Percentiles rank a stretch among this genome's conserved stretches.
Conservation (phyloP, 2,329 filamentous ascomycete species). For the Fusarium sp. region DNA sequence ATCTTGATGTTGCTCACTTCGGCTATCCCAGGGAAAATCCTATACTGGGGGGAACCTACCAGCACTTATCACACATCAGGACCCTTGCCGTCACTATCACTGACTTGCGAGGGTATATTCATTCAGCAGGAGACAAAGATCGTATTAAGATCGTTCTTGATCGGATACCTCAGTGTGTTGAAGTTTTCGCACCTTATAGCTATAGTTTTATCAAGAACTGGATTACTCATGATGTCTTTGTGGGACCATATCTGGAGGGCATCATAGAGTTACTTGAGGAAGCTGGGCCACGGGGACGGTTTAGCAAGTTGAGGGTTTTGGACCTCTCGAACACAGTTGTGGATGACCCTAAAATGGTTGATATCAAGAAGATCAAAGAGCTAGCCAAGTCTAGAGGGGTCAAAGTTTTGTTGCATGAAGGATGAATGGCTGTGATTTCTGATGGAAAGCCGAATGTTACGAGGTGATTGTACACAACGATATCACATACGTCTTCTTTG, state of each 20-base stretch:
- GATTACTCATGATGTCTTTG: not conserved
- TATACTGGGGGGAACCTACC: rapidly evolving
- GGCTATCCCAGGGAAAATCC: rapidly evolving
- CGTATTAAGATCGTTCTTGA: not conserved
- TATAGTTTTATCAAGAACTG: rapidly evolving
- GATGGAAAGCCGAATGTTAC: too few species aligned
- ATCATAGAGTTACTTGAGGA: not conserved
- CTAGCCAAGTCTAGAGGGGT: rapidly evolving
- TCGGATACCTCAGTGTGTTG: not conserved
- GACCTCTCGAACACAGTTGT: not conserved
- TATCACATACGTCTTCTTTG: too few species aligned
- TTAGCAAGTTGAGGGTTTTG: not conserved
- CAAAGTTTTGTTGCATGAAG: not conserved
- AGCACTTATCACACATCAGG: rapidly evolving
- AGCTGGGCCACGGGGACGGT: not conserved
- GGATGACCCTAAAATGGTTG: not conserved
- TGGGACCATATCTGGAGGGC: not conserved
- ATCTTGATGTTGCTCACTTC: not conserved
- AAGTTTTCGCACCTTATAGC: not conserved
- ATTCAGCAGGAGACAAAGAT: rapidly evolving
- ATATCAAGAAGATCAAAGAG: not conserved
- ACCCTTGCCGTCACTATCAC: not conserved
- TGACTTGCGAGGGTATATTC: not conserved
- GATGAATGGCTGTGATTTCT: rapidly evolving
- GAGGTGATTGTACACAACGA: too few species aligned